Evolutionary conservation across 768 basidiomycete genomes (phyloP), one percentile per base, ranked within the genome.

Genomic region (Trametes cingulata): DNA sequence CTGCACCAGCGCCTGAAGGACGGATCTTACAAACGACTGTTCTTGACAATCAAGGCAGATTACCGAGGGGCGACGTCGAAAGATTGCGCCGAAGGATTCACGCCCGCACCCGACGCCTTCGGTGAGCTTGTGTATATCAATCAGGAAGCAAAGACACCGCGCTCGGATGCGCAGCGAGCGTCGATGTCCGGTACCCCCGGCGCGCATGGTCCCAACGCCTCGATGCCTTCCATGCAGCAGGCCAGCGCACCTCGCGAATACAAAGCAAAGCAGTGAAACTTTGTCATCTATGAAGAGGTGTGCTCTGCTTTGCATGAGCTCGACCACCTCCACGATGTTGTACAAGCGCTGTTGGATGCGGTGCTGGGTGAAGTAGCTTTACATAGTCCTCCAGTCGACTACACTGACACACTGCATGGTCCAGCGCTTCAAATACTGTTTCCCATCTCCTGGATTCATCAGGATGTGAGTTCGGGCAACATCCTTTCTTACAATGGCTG

Each of bases 201-300:
- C 25, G 17, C 41, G 15, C 27, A 27, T 3, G 15, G 27, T 27
- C 10, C 27, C 3, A 3, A 54, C n/a, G 2, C 36, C 20, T 7
- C 14, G 12, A 13, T 43, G 13, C 47, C 25, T 25, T n/a, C n/a
- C 27, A n/a, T 33, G n/a, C n/a, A 20, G 13, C 51, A 43, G 41
- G 25, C 41, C n/a, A 19, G 27, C 27, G 41, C 10, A 20, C 41
- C 42, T 36, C 48, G 48, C 33, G 48, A 19, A 50, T 54, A 54
- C 29, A 42, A 43, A 29, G 41, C 52, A 35, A 56, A 37, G 27
- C 55, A 56, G 45, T 45, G 22, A 12, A 56, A 39, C 25, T 56
- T 56, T 14, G 35, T 56, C 45, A 45, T 56, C 24, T 56, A 47
- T 41, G 24, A 46, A 20, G 55, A 56, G 22, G 55, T 56, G 45